Evolutionary conservation across 1,284 basidiomycete species (phyloP).

Genomic region (Boletus semigastroideus): DNA sequence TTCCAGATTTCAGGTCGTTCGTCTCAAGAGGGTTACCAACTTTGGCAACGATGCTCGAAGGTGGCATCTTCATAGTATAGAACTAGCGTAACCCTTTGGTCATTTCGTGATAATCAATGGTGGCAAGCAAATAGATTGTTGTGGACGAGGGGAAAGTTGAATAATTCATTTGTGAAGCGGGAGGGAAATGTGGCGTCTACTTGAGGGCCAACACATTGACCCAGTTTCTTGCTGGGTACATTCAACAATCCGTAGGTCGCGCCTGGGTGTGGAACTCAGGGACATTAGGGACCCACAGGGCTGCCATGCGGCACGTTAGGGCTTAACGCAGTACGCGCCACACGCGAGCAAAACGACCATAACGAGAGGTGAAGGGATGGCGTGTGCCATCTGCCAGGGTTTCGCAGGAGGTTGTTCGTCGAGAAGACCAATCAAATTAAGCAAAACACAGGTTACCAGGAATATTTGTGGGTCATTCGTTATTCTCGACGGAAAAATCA

Average conservation of each 20-base stretch:
- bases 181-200: slow-evolving; percentile 80
- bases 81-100: slow-evolving; percentile 98
- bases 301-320: too few species aligned
- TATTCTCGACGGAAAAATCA: slow-evolving; percentile 76
- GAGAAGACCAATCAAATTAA: too few species aligned
- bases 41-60: slow-evolving; percentile 92
- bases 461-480: too few species aligned
- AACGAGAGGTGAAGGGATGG: too few species aligned
- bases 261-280: slow-evolving; percentile 59
- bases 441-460: too few species aligned
- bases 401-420: too few species aligned
- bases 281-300: slow-evolving; percentile 63
- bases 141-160: slow-evolving; percentile 94
- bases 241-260: slow-evolving; percentile 79
- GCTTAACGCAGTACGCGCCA: too few species aligned
- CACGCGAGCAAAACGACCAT: too few species aligned
- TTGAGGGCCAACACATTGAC: slow-evolving; percentile 27
- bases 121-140: slow-evolving; percentile 97
- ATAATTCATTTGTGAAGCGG: slow-evolving; percentile 90
- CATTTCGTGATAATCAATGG: slow-evolving; percentile 99
- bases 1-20: slow-evolving; percentile 91
- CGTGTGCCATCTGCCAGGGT: too few species aligned
- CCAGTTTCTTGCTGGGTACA: slow-evolving; percentile 60
- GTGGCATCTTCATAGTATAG: slow-evolving; percentile 95
- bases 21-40: slow-evolving; percentile 89